These are phyloP conservation scores for Mrakiaceae sp. DNA, from an alignment of 1,284 basidiomycete genomes.

Conservation along the genomic window DNA sequence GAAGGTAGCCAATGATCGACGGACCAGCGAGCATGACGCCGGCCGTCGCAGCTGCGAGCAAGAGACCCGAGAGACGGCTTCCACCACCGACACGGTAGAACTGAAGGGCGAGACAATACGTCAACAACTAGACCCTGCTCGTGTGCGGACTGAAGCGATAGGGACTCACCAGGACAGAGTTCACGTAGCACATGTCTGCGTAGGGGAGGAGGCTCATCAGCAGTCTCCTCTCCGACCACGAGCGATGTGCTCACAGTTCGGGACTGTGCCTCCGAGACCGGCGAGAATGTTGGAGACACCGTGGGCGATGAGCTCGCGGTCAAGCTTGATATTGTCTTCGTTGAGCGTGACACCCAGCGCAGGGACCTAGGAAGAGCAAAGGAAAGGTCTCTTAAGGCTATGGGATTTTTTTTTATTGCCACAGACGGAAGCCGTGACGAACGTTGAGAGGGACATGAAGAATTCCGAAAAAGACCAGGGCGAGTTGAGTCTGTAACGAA, in stretches of 20 bases:
- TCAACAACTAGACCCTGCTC: neutral
- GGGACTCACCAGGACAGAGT: constrained; percentile 56
- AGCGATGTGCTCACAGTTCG: constrained; percentile 28
- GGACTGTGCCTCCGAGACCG: constrained; percentile 19
- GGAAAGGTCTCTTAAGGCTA: neutral
- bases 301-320: constrained; percentile 85
- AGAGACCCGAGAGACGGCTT: constrained; percentile 68
- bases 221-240: neutral
- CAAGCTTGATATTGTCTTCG: constrained; percentile 79
- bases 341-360: constrained; percentile 87
- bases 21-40: constrained; percentile 64
- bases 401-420: too few species aligned
- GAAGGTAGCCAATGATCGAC: constrained; percentile 66
- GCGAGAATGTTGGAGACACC: constrained; percentile 62
- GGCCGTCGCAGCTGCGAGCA: constrained; percentile 68
- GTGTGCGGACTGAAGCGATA: neutral
- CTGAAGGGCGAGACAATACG: constrained; percentile 1
- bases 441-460: constrained; percentile 85
- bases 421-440: neutral
- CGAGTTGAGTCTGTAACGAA: constrained; percentile 28
- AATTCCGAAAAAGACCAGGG: constrained; percentile 44
- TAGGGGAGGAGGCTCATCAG: neutral
- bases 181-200: constrained; percentile 56
- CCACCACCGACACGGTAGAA: constrained; percentile 92
- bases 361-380: constrained; percentile 43